Conservation (phyloP, 352 stramenopile species). For the Phytophthora idaei region DNA sequence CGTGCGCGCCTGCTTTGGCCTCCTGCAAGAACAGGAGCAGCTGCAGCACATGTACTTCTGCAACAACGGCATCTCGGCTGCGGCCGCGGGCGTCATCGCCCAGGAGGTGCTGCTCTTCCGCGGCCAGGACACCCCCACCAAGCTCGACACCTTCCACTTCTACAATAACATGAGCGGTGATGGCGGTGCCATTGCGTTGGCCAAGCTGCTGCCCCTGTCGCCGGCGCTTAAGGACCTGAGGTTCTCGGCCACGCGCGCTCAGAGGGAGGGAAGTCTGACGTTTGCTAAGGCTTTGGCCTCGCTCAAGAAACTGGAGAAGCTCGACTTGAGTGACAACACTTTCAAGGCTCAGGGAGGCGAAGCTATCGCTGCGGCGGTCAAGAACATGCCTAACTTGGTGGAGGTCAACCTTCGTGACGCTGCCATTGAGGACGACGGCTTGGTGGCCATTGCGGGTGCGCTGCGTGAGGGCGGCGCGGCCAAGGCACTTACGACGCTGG, state of each 20-base stretch:
- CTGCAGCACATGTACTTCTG: slow-evolving; percentile 92
- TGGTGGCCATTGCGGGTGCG: slow-evolving; percentile 81
- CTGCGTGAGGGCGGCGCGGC: slow-evolving; percentile 53
- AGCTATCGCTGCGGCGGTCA: slow-evolving; percentile 88
- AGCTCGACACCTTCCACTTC: slow-evolving; percentile 94
- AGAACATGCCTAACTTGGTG: slow-evolving; percentile 63
- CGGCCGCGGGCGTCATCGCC: slow-evolving; percentile 86
- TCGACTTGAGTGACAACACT: slow-evolving; percentile 96
- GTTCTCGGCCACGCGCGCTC: slow-evolving; percentile 93
- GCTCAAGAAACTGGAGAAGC: slow-evolving; percentile 73
- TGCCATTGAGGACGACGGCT: slow-evolving; percentile 89
- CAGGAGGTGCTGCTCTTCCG: slow-evolving; percentile 89
- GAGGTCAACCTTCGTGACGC: slow-evolving; percentile 93
- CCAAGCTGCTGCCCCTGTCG: slow-evolving; percentile 87
- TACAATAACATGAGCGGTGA: slow-evolving; percentile 98
- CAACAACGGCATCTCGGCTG: slow-evolving; percentile 95
- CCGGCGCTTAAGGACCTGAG: slow-evolving; percentile 89
- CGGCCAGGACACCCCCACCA: slow-evolving; percentile 64
- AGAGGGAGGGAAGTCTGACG: slow-evolving; percentile 84
- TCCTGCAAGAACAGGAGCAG: slow-evolving; percentile 79
- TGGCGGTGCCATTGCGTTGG: slow-evolving; percentile 88
- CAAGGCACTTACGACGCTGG: slow-evolving; percentile 67
- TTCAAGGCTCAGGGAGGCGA: slow-evolving; percentile 88
- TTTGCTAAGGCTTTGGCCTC: slow-evolving; percentile 83
- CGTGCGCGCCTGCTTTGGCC: slow-evolving; percentile 88